Evolutionary conservation across 2,329 filamentous ascomycete species (phyloP).

Genomic region (Thelonectria discophora): DNA sequence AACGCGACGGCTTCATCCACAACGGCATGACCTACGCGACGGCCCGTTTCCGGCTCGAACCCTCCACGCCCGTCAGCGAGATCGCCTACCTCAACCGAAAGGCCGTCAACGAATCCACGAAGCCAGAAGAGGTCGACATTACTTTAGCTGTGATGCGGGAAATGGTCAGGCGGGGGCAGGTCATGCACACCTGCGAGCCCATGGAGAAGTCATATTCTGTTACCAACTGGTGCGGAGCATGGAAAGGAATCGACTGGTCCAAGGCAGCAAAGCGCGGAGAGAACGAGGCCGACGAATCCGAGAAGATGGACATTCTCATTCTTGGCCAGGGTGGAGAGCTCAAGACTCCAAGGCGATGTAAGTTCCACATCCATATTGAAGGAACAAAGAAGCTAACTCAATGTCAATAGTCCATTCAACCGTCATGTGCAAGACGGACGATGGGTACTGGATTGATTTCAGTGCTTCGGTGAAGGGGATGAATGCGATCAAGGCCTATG

Average conservation of each 20-base stretch:
- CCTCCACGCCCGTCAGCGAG: constrained; percentile 5
- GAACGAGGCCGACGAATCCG: rapidly evolving
- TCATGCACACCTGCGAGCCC: constrained; percentile 19
- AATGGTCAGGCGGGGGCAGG: not conserved
- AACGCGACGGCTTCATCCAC: not conserved
- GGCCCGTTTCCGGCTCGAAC: not conserved
- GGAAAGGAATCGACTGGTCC: constrained; percentile 9
- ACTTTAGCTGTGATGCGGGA: not conserved
- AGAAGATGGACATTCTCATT: not conserved
- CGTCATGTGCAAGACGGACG: constrained; percentile 19
- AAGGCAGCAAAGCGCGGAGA: not conserved
- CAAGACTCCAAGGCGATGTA: not conserved
- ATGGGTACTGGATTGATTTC: constrained; percentile 27
- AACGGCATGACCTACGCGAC: constrained; percentile 8
- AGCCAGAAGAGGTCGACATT: not conserved
- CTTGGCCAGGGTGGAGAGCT: not conserved
- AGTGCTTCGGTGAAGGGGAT: not conserved
- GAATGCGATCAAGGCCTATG: not conserved
- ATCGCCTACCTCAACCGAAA: constrained; percentile 4
- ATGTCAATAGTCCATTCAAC: not conserved
- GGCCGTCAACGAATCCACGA: not conserved
- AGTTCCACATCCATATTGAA: rapidly evolving
- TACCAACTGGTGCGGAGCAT: constrained; percentile 19
- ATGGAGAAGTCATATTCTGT: not conserved
- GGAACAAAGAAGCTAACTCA: not conserved